Base-by-base conservation (phyloP, 2,329 filamentous ascomycete species). In the Fusarium camptoceras region DNA sequence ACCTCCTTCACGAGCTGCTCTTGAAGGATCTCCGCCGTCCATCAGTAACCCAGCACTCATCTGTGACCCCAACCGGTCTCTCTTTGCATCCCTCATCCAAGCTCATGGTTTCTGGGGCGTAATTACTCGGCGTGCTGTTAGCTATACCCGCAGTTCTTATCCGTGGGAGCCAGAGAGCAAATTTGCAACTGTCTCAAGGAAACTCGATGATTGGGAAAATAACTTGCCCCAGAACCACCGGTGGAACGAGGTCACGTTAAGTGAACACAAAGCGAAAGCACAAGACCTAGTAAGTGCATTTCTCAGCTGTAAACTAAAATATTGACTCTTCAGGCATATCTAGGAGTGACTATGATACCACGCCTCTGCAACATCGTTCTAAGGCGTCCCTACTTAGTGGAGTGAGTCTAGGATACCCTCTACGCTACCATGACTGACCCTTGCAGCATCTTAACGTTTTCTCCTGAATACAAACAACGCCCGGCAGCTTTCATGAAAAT, bases 291-390 rank as follows among this genome's bases (percentile, higher is more conserved):
- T 86, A 74, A 58, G 81, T 73, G 14, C 6, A 16, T 11, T 11
- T 20, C 12, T 18, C 9, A 12, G 8, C 7, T 24, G 22, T 6
- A 30, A 43, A n/a, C 37, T 14, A 8, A 30, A 31, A 15, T 39
- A 25, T 55, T 75, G 20, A 74, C 63, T n/a, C 15, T 2, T 2
- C 4, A 87, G 85, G 85, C 83, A 1, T 88, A 88, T 72, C 79
- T 88, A 14, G 84, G 84, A 43, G 82, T 87, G 8, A 87, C 86
- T 6, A 87, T 87, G 79, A 83, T 86, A 56, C 82, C 85, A 3
- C 82, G 86, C 5, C 81, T 88, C 8, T 88, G 86, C 73, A 86
- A 88, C 60, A 87, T 88, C 56, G 83, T 88, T 16, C 76, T 87
- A 24, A 82, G 86, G 20, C 84, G 85, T 56, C 82, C 85, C n/a